A percentile compares a stretch with the other conserved stretches of the same genome.
Conservation (phyloP, 2,329 filamentous ascomycete species). For the Alternaria arborescens region DNA sequence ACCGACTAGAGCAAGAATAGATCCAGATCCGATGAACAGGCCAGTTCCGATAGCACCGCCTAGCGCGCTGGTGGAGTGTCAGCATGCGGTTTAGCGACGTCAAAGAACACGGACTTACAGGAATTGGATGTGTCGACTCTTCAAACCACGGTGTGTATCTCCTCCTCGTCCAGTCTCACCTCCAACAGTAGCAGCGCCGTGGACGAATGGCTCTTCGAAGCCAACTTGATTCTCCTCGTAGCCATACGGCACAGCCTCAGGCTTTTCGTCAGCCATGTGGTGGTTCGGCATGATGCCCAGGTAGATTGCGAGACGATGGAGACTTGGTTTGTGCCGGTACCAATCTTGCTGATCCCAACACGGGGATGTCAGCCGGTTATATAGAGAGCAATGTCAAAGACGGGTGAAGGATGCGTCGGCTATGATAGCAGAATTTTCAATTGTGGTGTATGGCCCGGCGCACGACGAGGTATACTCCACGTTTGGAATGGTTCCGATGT, state of each 20-base stretch:
- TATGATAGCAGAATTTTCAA: constrained; percentile 23
- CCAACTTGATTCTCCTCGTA: constrained; percentile 25
- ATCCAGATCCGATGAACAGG: constrained; percentile 48
- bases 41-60: constrained; percentile 63
- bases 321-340: constrained; percentile 1
- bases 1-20: constrained; percentile 43
- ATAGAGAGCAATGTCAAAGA: constrained; percentile 11
- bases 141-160: constrained; percentile 48
- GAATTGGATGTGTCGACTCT: constrained; percentile 51
- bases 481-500: constrained; percentile 5
- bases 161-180: constrained; percentile 41
- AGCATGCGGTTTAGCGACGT: constrained; percentile 10
- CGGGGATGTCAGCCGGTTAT: constrained; percentile 3
- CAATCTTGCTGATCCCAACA: neutral
- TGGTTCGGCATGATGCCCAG: constrained; percentile 32
- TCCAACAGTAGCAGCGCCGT: constrained; percentile 39
- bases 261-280: constrained; percentile 38
- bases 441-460: constrained; percentile 12
- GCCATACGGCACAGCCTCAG: constrained; percentile 22
- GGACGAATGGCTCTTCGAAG: constrained; percentile 37
- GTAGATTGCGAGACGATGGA: neutral
- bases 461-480: neutral
- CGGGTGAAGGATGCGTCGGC: neutral
- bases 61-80: constrained; percentile 63
- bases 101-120: constrained; percentile 29